Evolutionary conservation across 2,329 filamentous ascomycete genomes (phyloP).

Genomic region (Venturia carpophila): DNA sequence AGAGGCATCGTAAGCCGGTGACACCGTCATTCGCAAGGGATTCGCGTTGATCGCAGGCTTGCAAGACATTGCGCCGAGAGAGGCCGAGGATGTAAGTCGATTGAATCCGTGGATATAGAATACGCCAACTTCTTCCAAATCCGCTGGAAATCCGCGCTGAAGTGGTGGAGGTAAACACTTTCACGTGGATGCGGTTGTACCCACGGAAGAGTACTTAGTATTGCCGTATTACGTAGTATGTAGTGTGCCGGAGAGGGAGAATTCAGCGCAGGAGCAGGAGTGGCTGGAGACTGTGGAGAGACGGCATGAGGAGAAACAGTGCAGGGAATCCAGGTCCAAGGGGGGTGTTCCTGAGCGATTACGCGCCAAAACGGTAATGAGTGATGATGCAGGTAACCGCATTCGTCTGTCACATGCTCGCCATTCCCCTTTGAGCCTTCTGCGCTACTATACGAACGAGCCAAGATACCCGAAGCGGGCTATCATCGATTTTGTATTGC

Average conservation of each 20-base stretch:
- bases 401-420: too few species aligned
- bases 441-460: too few species aligned
- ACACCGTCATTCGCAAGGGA: not conserved
- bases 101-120: not conserved
- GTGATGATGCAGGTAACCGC: too few species aligned
- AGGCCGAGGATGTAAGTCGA: not conserved
- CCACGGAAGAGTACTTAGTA: conserved; percentile 2
- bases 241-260: not conserved
- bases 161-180: not conserved
- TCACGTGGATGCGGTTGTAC: not conserved
- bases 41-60: not conserved
- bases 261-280: not conserved
- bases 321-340: too few species aligned
- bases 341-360: too few species aligned
- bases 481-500: not conserved
- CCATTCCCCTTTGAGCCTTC: too few species aligned
- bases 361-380: too few species aligned
- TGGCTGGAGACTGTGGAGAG: too few species aligned
- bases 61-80: not conserved
- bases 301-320: too few species aligned
- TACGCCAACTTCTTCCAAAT: not conserved
- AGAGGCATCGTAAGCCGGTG: not conserved
- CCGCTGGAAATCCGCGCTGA: not conserved
- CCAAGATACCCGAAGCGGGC: too few species aligned
- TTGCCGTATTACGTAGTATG: too few species aligned